Percentiles rank a stretch among this genome's conserved stretches.
Evolutionary conservation across 2,329 filamentous ascomycete species (phyloP).

Genomic region (Aspergillus fructus): DNA sequence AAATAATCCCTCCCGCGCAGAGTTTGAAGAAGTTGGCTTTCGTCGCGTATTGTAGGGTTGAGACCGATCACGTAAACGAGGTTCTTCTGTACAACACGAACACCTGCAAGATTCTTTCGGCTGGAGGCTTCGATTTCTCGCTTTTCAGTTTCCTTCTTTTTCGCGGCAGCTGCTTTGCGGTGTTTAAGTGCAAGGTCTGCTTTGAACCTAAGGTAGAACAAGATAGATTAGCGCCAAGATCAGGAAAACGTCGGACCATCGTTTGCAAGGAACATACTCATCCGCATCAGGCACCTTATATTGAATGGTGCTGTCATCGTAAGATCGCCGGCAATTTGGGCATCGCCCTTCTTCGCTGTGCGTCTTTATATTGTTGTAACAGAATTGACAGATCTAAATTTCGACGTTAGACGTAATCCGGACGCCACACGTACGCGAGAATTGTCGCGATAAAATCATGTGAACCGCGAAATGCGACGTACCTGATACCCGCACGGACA

Average conservation of each 20-base stretch:
- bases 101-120: slow-evolving; percentile 91
- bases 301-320: slow-evolving; percentile 95
- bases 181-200: slow-evolving; percentile 64
- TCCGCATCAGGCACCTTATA: slow-evolving; percentile 94
- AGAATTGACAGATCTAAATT: slow-evolving; percentile 93
- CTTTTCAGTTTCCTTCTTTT: slow-evolving; percentile 94
- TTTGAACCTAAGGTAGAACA: slow-evolving; percentile 43
- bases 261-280: slow-evolving; percentile 67
- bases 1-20: slow-evolving; percentile 91
- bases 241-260: slow-evolving; percentile 2
- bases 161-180: slow-evolving; percentile 84
- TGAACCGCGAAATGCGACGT: slow-evolving; percentile 31
- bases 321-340: slow-evolving; percentile 92
- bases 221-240: slow-evolving; percentile 22
- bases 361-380: slow-evolving; percentile 98
- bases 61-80: slow-evolving; percentile 96
- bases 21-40: slow-evolving; percentile 80
- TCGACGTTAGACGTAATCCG: slow-evolving; percentile 5
- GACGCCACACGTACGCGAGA: not conserved
- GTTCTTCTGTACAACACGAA: slow-evolving; percentile 97
- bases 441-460: not conserved
- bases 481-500: slow-evolving; percentile 99
- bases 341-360: slow-evolving; percentile 92
- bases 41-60: slow-evolving; percentile 86
- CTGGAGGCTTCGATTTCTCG: slow-evolving; percentile 94